phyloP scores from a whole-genome alignment of 371 early-diverging fungal species.

The Mortierella sp. region DNA sequence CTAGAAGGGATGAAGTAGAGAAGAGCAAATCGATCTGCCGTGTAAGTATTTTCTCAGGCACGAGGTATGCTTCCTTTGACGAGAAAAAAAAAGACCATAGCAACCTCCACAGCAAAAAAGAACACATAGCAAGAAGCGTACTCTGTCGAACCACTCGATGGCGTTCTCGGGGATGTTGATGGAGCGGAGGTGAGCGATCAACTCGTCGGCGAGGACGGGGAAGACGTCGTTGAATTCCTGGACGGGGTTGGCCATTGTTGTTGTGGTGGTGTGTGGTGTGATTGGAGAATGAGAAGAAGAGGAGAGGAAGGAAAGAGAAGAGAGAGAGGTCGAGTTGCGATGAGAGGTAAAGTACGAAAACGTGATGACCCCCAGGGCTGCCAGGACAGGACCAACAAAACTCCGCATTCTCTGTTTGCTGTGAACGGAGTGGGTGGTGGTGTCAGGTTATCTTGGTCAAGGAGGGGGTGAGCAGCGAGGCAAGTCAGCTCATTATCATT shows the following conservation, averaged over 20 bases:
- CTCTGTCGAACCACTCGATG: constrained; percentile 77
- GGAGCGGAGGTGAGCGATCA: constrained; percentile 73
- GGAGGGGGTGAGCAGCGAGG: not conserved
- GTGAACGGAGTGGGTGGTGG: not conserved
- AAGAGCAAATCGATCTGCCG: not conserved
- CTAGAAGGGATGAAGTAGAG: constrained; percentile 50
- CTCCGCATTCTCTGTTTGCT: not conserved
- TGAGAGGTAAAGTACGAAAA: constrained; percentile 1
- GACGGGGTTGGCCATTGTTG: constrained; percentile 65
- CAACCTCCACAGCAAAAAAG: not conserved
- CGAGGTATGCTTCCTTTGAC: not conserved
- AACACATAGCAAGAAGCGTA: constrained; percentile 16
- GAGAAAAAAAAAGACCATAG: not conserved
- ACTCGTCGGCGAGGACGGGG: constrained; percentile 69
- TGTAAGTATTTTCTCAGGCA: not conserved
- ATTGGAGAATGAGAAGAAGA: constrained; percentile 5
- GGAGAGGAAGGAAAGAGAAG: not conserved
- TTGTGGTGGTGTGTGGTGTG: not conserved
- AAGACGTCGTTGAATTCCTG: constrained; percentile 73
- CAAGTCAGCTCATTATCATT: not conserved
- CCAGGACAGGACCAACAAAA: constrained; percentile 4
- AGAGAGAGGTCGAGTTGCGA: not conserved
- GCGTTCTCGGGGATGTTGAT: constrained; percentile 83
- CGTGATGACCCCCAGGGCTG: constrained; percentile 1
- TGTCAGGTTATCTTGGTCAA: not conserved